Evolutionary conservation across 805 yeast species (phyloP).

Genomic region (Candida stauntonica): DNA sequence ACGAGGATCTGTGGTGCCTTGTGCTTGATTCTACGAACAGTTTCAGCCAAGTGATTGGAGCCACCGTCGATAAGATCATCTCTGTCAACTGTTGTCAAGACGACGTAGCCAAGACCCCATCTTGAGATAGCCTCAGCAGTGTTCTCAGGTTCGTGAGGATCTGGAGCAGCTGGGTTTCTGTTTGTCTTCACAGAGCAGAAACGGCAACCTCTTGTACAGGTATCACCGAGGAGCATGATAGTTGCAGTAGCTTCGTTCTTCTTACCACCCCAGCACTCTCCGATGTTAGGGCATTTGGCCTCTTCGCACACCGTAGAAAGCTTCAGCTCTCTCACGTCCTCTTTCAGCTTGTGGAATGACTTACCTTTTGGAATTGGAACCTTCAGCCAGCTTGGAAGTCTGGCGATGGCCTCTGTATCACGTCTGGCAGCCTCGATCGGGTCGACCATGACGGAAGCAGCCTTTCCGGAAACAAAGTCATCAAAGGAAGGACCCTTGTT

Average conservation of each 20-base stretch:
- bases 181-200: slow-evolving; percentile 96
- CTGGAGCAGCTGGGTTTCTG: slow-evolving; percentile 82
- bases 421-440: slow-evolving; percentile 73
- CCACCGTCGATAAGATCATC: slow-evolving; percentile 96
- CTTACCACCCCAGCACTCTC: slow-evolving; percentile 98
- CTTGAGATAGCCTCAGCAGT: slow-evolving; percentile 96
- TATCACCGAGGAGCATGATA: slow-evolving; percentile 96
- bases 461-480: slow-evolving; percentile 82
- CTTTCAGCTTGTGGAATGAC: slow-evolving; percentile 72
- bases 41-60: slow-evolving; percentile 81
- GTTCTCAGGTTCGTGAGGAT: slow-evolving; percentile 95
- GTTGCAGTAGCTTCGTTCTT: slow-evolving; percentile 95
- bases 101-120: slow-evolving; percentile 99
- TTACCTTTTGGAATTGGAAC: slow-evolving; percentile 97
- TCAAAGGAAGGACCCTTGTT: slow-evolving; percentile 90
- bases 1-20: slow-evolving; percentile 90
- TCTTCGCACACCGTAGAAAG: slow-evolving; percentile 97
- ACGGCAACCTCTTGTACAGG: slow-evolving; percentile 98
- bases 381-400: slow-evolving; percentile 90
- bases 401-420: slow-evolving; percentile 48
- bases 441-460: slow-evolving; percentile 59
- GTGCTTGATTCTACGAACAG: slow-evolving; percentile 76
- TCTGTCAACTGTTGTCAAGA: slow-evolving; percentile 94
- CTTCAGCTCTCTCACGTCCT: slow-evolving; percentile 83
- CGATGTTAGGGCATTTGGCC: slow-evolving; percentile 98